Evolutionary conservation across 1,284 basidiomycete species (phyloP).

Genomic region (Calocybe gambosa): DNA sequence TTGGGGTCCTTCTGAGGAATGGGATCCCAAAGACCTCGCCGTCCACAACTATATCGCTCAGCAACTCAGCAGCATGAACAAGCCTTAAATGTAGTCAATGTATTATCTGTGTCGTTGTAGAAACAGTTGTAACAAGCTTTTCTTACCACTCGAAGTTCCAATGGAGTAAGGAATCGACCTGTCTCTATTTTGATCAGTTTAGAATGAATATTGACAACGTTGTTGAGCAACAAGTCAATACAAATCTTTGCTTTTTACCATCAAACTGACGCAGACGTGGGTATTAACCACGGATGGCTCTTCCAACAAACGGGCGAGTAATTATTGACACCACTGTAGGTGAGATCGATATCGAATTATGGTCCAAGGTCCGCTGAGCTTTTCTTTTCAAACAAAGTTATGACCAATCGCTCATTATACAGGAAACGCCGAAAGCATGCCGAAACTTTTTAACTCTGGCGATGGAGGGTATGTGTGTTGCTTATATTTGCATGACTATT

Average conservation of each 20-base stretch:
- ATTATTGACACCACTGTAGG: constrained; percentile 88
- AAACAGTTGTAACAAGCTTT: too few relatives aligned
- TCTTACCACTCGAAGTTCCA: too few relatives aligned
- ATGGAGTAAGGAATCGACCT: too few relatives aligned
- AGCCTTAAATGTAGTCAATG: too few relatives aligned
- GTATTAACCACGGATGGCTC: constrained; percentile 44
- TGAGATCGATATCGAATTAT: constrained; percentile 92
- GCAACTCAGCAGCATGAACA: too few relatives aligned
- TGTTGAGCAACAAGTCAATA: not conserved
- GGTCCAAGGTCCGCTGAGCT: constrained; percentile 65
- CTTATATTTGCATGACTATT: constrained; percentile 8
- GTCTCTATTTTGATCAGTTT: not conserved
- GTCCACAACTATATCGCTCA: constrained; percentile 8
- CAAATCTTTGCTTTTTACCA: too few relatives aligned
- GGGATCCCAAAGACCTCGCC: constrained; percentile 13
- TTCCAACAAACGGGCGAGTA: constrained; percentile 82
- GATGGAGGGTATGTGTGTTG: constrained; percentile 72
- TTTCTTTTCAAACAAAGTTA: not conserved
- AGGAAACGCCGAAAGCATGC: constrained; percentile 92
- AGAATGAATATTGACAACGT: not conserved
- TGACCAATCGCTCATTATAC: constrained; percentile 3
- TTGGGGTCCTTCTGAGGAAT: constrained; percentile 15
- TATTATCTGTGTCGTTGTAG: too few relatives aligned
- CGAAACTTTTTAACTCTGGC: constrained; percentile 88
- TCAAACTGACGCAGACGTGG: not conserved